Base-by-base conservation (phyloP, 805 yeast genomes). In the Lipomyces starkeyi region DNA sequence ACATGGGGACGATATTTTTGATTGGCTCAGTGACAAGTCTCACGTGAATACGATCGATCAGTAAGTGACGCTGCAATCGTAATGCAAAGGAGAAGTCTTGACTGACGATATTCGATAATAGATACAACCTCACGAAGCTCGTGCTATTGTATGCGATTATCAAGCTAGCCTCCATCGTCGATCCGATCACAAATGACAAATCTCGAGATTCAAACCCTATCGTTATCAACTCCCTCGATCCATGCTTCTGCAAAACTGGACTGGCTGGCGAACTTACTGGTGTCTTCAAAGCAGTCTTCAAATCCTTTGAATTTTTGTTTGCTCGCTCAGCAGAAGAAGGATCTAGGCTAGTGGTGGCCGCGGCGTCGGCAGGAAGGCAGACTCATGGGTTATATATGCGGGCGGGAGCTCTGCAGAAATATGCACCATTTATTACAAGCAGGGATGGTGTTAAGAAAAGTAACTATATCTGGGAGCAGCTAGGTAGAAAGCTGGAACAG, bases 181-280 rank as follows among this genome's bases (percentile, higher is more conserved):
- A 11, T 27, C 66, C 43, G 22, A 65, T 29, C 9, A 20, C 14
- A 29, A 56, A 58, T 20, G 65, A 65, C 57, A n/a, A 27, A 13
- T 8, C 22, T 20, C 64, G 11, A 13, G 63, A 17, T 9, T 25
- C 22, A n/a, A 58, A 29, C 14, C 22, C 22, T 20, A 59, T 61
- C 43, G 32, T 22, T 32, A 22, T 61, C 20, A 58, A 61, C 64
- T 20, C 22, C 25, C 65, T 57, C 65, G 57, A 61, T 40, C 63
- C 63, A 9, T 65, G 63, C 64, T 58, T 61, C 25, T 61, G 63
- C 47, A 20, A 58, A 22, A 25, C 65, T 43, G 66, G 57, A 20
- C 63, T 61, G 25, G 62, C 66, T n/a, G 66, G 63, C 65, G 63
- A 61, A 11, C 37, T 35, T 35, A 35, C 37, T 20, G 65, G 22